phyloP scores from a whole-genome alignment of 2,329 filamentous ascomycete species.

The Botryotinia narcissicola region DNA sequence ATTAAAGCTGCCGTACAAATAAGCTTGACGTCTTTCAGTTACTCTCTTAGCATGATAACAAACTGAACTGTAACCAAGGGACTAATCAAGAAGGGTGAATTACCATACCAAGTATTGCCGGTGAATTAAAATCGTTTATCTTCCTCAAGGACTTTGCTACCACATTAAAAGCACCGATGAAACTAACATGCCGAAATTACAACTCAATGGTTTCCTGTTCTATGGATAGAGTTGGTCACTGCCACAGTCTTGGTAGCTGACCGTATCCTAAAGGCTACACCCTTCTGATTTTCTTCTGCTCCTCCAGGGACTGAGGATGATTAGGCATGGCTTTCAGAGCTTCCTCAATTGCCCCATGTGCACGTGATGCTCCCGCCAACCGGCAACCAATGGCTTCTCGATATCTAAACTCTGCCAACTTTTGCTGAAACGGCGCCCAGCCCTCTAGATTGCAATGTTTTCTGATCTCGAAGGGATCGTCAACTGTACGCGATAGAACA shows the following conservation, averaged over 20 bases:
- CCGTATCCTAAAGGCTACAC: not conserved
- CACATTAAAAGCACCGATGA: not conserved
- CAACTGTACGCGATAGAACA: not conserved
- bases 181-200: not conserved
- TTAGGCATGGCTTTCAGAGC: not conserved
- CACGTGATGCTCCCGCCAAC: not conserved
- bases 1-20: not conserved
- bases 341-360: not conserved
- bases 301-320: not conserved
- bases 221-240: not conserved
- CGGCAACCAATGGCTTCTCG: not conserved
- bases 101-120: not conserved
- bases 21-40: not conserved
- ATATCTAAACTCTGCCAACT: not conserved
- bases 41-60: too few relatives aligned
- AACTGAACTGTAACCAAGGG: not conserved
- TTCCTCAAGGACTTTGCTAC: too few relatives aligned
- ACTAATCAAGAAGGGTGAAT: not conserved
- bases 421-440: not conserved
- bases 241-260: not conserved
- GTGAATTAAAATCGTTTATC: not conserved
- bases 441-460: not conserved
- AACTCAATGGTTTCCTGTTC: not conserved
- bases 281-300: not conserved
- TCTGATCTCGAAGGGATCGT: not conserved